phyloP scores from a whole-genome alignment of 2,329 filamentous ascomycete genomes.

The Pseudophaeomoniella oleicola region DNA sequence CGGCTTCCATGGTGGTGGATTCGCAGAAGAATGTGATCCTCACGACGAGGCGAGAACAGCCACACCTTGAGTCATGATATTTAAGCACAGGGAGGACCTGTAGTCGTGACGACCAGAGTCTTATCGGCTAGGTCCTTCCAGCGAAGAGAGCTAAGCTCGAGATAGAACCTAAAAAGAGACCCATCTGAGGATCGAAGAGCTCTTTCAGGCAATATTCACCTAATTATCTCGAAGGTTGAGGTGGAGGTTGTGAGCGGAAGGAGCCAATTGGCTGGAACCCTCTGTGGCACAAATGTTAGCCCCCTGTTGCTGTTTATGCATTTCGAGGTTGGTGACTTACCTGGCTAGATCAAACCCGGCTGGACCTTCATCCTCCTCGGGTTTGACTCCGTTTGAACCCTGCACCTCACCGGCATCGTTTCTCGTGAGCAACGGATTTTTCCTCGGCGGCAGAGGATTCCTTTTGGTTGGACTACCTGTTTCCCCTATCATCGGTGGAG shows the following conservation, averaged over 20 bases:
- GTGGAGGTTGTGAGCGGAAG: conserved; percentile 6
- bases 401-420: conserved; percentile 12
- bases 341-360: conserved; percentile 32
- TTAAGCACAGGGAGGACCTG: no score
- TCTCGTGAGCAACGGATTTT: conserved; percentile 16
- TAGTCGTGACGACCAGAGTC: no score
- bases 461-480: conserved; percentile 27
- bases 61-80: no score
- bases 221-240: background rate
- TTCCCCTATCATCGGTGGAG: conserved; percentile 28
- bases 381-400: conserved; percentile 5
- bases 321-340: conserved; percentile 14
- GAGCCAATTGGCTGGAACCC: conserved; percentile 34
- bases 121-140: no score
- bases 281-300: conserved; percentile 12
- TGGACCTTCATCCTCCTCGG: conserved; percentile 23
- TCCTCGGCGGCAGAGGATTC: conserved; percentile 9
- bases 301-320: conserved; percentile 1
- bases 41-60: no score
- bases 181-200: no score
- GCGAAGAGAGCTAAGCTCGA: no score
- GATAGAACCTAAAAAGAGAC: no score
- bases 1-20: no score
- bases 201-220: no score
- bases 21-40: no score